A percentile compares a stretch with the other conserved stretches of the same genome.
Evolutionary conservation across 768 basidiomycete species (phyloP).

Genomic region (Tremella fuciformis): DNA sequence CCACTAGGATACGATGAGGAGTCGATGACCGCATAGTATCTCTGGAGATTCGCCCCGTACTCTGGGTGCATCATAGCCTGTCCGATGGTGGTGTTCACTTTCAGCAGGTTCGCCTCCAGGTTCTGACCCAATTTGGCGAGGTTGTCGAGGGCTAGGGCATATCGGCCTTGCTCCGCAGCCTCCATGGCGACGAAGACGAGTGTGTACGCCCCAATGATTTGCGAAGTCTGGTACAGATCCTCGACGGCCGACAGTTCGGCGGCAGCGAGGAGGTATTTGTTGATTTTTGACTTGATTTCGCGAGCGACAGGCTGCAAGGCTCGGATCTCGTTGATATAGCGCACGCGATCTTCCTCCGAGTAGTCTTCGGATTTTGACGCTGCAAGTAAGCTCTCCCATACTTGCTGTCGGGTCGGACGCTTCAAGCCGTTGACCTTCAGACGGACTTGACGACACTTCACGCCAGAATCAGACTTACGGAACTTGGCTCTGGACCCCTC

Average conservation of each 20-base stretch:
- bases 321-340: conserved; percentile 18
- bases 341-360: conserved; percentile 11
- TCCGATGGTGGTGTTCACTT: not conserved
- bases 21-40: not conserved
- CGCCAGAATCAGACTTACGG: conserved; percentile 13
- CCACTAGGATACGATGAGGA: no score
- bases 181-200: conserved; percentile 14
- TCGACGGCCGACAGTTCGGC: conserved; percentile 15
- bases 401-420: no score
- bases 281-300: conserved; percentile 23
- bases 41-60: not conserved
- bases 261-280: conserved; percentile 28
- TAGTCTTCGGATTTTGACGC: not conserved
- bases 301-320: conserved; percentile 15
- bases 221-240: conserved; percentile 4
- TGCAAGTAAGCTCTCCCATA: no score
- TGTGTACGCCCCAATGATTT: conserved; percentile 8
- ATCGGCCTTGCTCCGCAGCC: conserved; percentile 13
- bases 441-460: not conserved
- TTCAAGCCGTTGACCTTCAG: no score
- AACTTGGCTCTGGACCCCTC: conserved; percentile 17
- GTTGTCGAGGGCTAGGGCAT: conserved; percentile 10
- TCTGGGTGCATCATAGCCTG: not conserved
- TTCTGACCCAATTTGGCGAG: conserved; percentile 6
- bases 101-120: not conserved